These are phyloP conservation scores for Rhytidhysteron rufulum DNA, from an alignment of 2,329 filamentous ascomycete species.

Conservation along the genomic window DNA sequence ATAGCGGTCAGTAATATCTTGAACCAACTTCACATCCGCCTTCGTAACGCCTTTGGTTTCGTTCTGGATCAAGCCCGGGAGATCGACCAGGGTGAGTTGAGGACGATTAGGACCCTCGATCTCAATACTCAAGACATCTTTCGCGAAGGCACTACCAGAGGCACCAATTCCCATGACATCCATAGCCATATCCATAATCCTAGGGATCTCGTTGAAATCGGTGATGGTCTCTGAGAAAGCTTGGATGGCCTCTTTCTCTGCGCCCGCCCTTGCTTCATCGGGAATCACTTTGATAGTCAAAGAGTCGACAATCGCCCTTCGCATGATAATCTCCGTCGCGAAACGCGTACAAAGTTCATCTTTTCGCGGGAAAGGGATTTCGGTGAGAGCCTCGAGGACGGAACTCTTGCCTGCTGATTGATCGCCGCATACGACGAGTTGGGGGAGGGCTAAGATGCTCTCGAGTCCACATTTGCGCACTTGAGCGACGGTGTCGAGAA, in stretches of 20 bases:
- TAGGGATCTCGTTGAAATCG: conserved; percentile 37
- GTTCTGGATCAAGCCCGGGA: conserved; percentile 44
- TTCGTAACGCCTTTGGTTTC: conserved; percentile 19
- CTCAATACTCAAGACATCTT: conserved; percentile 37
- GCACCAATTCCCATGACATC: conserved; percentile 42
- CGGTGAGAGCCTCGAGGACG: conserved; percentile 14
- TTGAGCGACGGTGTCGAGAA: conserved; percentile 24
- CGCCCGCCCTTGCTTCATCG: conserved; percentile 8
- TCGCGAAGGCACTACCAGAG: conserved; percentile 25
- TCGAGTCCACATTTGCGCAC: conserved; percentile 1
- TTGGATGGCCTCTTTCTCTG: conserved; percentile 26
- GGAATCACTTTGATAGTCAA: conserved; percentile 40
- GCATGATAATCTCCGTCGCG: conserved; percentile 33
- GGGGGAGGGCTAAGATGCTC: conserved; percentile 9
- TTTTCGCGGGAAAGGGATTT: conserved; percentile 12
- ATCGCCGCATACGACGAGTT: conserved; percentile 20
- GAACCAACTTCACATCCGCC: conserved; percentile 20
- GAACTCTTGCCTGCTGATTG: conserved; percentile 18
- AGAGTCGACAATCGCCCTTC: conserved; percentile 30
- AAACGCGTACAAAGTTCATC: conserved; percentile 13
- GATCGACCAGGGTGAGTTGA: conserved; percentile 42
- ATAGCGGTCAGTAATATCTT: conserved; percentile 19
- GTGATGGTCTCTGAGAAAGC: conserved; percentile 28
- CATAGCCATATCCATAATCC: conserved; percentile 49
- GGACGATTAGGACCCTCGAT: conserved; percentile 36